Conservation (phyloP, 1,284 basidiomycete species). For the Wolfiporia cocos region DNA sequence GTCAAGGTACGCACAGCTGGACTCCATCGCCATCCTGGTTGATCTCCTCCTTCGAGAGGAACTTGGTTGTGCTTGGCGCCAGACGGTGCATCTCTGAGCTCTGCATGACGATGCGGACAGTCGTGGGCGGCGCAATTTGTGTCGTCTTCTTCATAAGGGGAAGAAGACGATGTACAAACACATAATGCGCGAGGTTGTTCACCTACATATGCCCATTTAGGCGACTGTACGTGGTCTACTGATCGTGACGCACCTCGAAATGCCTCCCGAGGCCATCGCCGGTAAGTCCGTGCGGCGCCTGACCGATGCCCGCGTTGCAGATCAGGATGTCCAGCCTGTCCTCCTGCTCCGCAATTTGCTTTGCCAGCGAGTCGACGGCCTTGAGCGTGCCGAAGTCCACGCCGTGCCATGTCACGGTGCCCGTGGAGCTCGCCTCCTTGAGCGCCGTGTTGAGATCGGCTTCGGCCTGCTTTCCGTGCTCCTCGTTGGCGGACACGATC, state of each 20-base stretch:
- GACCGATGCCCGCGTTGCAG: slow-evolving; percentile 26
- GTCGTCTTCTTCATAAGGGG: slow-evolving; percentile 26
- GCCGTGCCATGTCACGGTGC: slow-evolving; percentile 21
- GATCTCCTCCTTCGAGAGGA: slow-evolving; percentile 26
- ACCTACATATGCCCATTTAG: too few relatives aligned
- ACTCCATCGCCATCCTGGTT: slow-evolving; percentile 20
- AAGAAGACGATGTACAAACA: slow-evolving; percentile 23
- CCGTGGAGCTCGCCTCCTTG: slow-evolving; percentile 62
- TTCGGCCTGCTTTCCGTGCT: slow-evolving; percentile 25
- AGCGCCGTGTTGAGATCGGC: slow-evolving; percentile 40
- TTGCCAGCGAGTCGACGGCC: slow-evolving; percentile 20
- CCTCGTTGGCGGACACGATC: slow-evolving; percentile 23
- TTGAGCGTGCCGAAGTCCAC: slow-evolving; percentile 21
- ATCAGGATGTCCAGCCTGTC: slow-evolving; percentile 25
- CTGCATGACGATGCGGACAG: slow-evolving; percentile 26
- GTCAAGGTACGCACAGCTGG: slow-evolving; percentile 13
- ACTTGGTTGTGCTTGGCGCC: slow-evolving; percentile 17
- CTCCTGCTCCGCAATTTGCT: slow-evolving; percentile 18
- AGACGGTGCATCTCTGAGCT: slow-evolving; percentile 25
- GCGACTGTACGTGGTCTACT: too few relatives aligned
- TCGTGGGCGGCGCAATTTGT: slow-evolving; percentile 15
- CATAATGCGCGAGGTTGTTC: slow-evolving; percentile 26
- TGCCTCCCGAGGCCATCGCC: slow-evolving; percentile 26
- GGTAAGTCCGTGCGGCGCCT: slow-evolving; percentile 23
- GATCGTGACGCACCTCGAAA: slow-evolving; percentile 14